Evolutionary conservation across 192 early-diverging fungal species (phyloP), one percentile per base, ranked within the genome.

Genomic region (Mortierella claussenii): DNA sequence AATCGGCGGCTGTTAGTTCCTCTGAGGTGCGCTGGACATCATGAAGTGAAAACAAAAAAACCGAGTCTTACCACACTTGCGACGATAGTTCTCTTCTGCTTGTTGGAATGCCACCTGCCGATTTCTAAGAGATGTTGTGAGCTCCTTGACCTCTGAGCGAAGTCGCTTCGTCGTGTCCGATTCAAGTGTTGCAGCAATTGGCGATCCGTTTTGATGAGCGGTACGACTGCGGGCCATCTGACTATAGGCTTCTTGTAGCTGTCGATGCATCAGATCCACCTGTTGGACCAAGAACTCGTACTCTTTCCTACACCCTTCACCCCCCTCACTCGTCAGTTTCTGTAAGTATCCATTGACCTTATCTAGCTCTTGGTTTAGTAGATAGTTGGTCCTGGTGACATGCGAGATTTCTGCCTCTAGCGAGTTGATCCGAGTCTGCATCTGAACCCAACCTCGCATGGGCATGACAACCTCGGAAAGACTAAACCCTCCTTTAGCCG

Each of bases 271-370:
- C 33, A 67, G 17, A 40, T 76, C 73, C 1, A 76, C 53, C 20
- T 76, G 73, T 9, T 76, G 64, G n/a, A 76, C 73, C 30, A 76
- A 33, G 31, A 76, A 76, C 24, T 76, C 73, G 31, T 76, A 76
- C 21, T 67, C 64, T 18, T 58, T 60, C 20, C 40, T 31, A 57
- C 58, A 62, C 2, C 73, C 64, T 46, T 47, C 64, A 18, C 59
- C 57, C 13, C 60, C 52, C 4, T 66, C 28, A 9, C 52, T 76
- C 6, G 73, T 76, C 34, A 67, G 31, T 28, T 49, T 30, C 30
- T 42, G 30, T 26, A 76, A n/a, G 17, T 76, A 51, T 1, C 47
- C 50, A 28, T 61, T 66, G 46, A 76, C 63, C 18, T 57, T 76
- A 32, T 76, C 65, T 3, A 76, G 59, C n/a, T 76, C 73, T 24